phyloP scores from a whole-genome alignment of 116 monocot species.

The Phalaenopsis hybrid region DNA sequence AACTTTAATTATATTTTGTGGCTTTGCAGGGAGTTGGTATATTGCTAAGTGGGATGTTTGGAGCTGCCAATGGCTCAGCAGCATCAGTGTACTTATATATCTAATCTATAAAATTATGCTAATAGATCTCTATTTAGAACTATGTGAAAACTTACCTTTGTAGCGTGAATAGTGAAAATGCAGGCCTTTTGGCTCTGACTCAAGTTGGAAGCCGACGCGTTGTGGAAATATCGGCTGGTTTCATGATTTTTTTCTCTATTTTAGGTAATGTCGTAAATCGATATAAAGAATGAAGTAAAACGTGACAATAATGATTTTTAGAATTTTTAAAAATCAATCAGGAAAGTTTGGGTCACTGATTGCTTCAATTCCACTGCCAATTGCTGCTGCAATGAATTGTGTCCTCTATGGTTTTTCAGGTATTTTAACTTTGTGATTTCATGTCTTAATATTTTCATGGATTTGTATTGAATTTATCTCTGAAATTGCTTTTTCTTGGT shows the following conservation, averaged over 20 bases:
- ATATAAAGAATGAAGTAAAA: background rate
- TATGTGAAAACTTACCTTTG: background rate
- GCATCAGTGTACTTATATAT: conserved; percentile 57
- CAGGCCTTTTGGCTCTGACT: conserved; percentile 68
- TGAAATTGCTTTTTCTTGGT: too few species aligned
- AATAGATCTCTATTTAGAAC: background rate
- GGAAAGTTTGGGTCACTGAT: conserved; percentile 90
- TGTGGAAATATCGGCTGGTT: conserved; percentile 51
- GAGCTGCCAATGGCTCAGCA: conserved; percentile 67
- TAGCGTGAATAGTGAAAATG: conserved; percentile 62
- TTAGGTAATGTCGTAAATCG: conserved; percentile 34
- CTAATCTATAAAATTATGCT: background rate
- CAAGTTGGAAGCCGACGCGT: conserved; percentile 77
- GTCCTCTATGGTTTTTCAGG: conserved; percentile 74
- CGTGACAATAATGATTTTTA: background rate
- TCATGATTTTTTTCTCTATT: conserved; percentile 85
- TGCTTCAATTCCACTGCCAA: conserved; percentile 81
- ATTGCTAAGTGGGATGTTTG: conserved; percentile 79
- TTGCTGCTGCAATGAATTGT: conserved; percentile 71
- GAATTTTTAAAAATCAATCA: conserved; percentile 17
- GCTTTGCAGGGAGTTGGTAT: conserved; percentile 62
- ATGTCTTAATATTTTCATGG: too few species aligned
- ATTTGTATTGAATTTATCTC: too few species aligned
- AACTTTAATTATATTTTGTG: background rate
- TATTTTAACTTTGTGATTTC: conserved; percentile 15